Evolutionary conservation across 2,329 filamentous ascomycete genomes (phyloP).

Genomic region (Alternaria incomplexa): DNA sequence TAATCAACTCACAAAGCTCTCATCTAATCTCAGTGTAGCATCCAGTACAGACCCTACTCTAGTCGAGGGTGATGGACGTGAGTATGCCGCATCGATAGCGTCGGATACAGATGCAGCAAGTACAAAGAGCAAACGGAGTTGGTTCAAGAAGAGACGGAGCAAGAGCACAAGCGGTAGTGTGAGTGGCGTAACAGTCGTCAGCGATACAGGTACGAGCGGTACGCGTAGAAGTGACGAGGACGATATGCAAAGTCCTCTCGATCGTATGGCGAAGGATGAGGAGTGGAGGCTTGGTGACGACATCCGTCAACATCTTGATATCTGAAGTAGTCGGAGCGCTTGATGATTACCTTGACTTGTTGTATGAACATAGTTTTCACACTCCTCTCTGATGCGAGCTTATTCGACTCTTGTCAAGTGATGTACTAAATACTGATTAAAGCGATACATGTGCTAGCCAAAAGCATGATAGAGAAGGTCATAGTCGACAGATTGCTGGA

Average conservation of each 20-base stretch:
- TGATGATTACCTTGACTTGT: neutral
- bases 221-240: constrained; percentile 52
- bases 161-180: constrained; percentile 39
- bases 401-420: neutral
- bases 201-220: constrained; percentile 35
- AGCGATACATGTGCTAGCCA: neutral
- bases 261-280: constrained; percentile 58
- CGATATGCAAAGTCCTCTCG: constrained; percentile 58
- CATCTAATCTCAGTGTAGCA: constrained; percentile 32
- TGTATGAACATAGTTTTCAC: neutral
- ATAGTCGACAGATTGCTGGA: neutral
- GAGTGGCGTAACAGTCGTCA: constrained; percentile 38
- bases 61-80: constrained; percentile 26
- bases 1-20: constrained; percentile 27
- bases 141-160: constrained; percentile 45
- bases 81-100: constrained; percentile 32
- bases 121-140: constrained; percentile 40
- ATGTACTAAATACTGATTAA: neutral
- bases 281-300: constrained; percentile 86
- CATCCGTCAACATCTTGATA: constrained; percentile 79
- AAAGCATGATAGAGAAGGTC: neutral
- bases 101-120: constrained; percentile 42
- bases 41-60: constrained; percentile 33
- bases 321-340: constrained; percentile 8
- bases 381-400: neutral